Evolutionary conservation across 2,329 filamentous ascomycete species (phyloP), one percentile per base, ranked within the genome.

Genomic region (Aspergillus texensis): DNA sequence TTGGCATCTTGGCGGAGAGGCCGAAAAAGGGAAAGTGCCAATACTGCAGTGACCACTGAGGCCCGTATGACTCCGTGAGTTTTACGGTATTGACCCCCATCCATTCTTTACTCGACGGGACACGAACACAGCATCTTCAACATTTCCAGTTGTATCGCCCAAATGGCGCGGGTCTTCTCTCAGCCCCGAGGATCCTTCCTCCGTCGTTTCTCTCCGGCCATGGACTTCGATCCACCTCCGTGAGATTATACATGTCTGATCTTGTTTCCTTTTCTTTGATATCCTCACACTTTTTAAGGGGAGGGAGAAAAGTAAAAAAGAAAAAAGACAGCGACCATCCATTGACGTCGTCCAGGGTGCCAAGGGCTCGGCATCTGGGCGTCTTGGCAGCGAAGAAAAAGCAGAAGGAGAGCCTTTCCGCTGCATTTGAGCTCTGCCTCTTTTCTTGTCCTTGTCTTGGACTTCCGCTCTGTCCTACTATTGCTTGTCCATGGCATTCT

Each of bases 301-400:
- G n/a, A 54, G 30, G n/a, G 24, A 21, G 14, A 28, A 34, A 36
- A 52, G 24, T 36, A 43, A 16, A 36, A 41, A 26, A 43, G 52
- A 21, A 36, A 53, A 19, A 36, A 36, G 6, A 6, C 56, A 58
- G 61, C 63, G 57, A 65, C 54, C 59, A 34, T 54, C 34, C 59
- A 57, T 67, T 60, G 61, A 65, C 54, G 57, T 67, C 58, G 62
- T 57, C 61, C 60, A 48, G 45, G 43, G 68, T 69, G 72, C 72
- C 73, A 74, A 75, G 72, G 67, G 63, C 72, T 74, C 68, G 72
- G 73, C 72, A 69, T 66, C 73, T 74, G 70, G 71, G 73, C 73
- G 67, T 66, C 69, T 71, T 71, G 71, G 70, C 68, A 57, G 60
- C 58, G 59, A 65, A 63, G 63, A 68, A 58, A 59, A 56, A 61